A percentile compares a stretch with the other conserved stretches of the same genome.
These are phyloP conservation scores for Aspergillus puulaauensis DNA, from an alignment of 2,329 filamentous ascomycete genomes.

Conservation along the genomic window DNA sequence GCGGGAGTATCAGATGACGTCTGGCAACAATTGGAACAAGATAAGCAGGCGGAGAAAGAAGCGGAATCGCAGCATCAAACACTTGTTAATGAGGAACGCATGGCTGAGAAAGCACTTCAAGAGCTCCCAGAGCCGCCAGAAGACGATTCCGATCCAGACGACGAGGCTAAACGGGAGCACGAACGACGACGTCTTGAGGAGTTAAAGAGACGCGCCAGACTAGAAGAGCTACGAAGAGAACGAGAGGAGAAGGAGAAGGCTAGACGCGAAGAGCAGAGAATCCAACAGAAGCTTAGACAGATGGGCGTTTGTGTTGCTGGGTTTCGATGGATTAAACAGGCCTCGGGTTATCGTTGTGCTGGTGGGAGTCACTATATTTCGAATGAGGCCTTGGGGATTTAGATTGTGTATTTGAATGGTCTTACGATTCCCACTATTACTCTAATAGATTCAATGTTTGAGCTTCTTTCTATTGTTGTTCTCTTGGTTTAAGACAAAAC, in stretches of 20 bases:
- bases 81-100: constrained; percentile 7
- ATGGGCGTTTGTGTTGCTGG: constrained; percentile 60
- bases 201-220: constrained; percentile 27
- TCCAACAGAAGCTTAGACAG: constrained; percentile 49
- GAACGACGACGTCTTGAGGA: constrained; percentile 11
- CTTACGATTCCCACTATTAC: background rate
- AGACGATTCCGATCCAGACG: background rate
- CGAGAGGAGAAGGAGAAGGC: constrained; percentile 37
- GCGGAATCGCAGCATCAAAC: background rate
- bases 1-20: constrained; percentile 23
- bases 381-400: constrained; percentile 27
- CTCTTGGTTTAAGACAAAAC: too few relatives aligned
- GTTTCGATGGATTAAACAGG: constrained; percentile 62
- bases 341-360: constrained; percentile 60
- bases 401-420: background rate
- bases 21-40: constrained; percentile 23
- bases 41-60: constrained; percentile 8
- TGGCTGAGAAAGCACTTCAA: constrained; percentile 19
- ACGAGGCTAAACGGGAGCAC: background rate
- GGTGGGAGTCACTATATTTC: constrained; percentile 60
- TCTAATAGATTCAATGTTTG: too few relatives aligned
- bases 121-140: constrained; percentile 24
- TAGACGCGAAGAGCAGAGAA: constrained; percentile 40
- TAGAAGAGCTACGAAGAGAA: constrained; percentile 36
- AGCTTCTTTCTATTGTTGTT: too few relatives aligned